phyloP scores from a whole-genome alignment of 1,139 yeast species.

The Zygosaccharomyces pseudobailii region DNA sequence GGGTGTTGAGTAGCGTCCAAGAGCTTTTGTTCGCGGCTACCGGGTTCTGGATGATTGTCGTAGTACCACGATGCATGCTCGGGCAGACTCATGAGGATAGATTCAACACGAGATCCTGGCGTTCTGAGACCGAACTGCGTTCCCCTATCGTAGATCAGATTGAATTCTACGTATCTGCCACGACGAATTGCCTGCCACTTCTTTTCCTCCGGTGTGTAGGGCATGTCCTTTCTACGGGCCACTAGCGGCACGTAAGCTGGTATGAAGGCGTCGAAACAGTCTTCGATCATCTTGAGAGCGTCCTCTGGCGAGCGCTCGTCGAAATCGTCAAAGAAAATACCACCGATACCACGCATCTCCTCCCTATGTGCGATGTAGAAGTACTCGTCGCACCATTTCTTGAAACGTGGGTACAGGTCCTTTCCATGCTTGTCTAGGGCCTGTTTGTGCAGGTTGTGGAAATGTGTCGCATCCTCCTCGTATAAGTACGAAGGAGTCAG shows the following conservation, averaged over 20 bases:
- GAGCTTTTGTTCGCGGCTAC: conserved; percentile 70
- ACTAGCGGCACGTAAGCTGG: conserved; percentile 81
- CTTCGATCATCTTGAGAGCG: conserved; percentile 65
- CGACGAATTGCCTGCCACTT: conserved; percentile 94
- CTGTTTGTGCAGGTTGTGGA: conserved; percentile 73
- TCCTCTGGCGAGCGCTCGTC: conserved; percentile 70
- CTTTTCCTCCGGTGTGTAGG: conserved; percentile 73
- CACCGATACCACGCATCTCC: conserved; percentile 93
- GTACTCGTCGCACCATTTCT: conserved; percentile 94
- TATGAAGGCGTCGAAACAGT: conserved; percentile 80
- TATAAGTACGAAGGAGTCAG: conserved; percentile 90
- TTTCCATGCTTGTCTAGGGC: conserved; percentile 78
- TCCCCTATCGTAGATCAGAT: conserved; percentile 91
- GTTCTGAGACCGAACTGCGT: conserved; percentile 94
- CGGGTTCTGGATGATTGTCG: conserved; percentile 78
- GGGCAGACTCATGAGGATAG: conserved; percentile 89
- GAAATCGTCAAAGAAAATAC: conserved; percentile 92
- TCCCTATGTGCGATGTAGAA: conserved; percentile 80
- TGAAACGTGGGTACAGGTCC: conserved; percentile 72
- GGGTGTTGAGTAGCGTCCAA: conserved; percentile 68
- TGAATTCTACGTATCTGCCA: conserved; percentile 96
- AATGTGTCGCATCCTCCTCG: conserved; percentile 80
- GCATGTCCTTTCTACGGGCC: conserved; percentile 62
- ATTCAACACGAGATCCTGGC: conserved; percentile 91
- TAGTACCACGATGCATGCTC: conserved; percentile 87